phyloP scores from a whole-genome alignment of 306 rosid species.

The Alnus glutinosa region DNA sequence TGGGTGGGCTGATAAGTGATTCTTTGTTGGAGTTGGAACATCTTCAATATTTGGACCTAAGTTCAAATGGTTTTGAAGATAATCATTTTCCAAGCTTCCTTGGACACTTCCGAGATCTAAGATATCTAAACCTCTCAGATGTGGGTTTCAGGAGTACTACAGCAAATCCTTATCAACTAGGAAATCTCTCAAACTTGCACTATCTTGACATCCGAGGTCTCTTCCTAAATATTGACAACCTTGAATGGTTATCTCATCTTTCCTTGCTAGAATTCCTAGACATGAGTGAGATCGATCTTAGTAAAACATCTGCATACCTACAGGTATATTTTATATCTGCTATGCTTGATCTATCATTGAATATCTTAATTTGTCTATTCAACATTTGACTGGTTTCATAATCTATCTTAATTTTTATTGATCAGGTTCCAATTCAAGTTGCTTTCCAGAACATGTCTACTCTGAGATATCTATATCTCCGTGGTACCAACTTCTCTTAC shows the following conservation, averaged over 20 bases:
- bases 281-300: slow-evolving; percentile 24
- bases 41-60: neutral
- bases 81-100: neutral
- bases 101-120: neutral
- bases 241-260: slow-evolving; percentile 34
- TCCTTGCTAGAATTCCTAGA: slow-evolving; percentile 22
- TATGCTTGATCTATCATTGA: neutral
- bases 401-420: too few relatives aligned
- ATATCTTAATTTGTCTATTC: neutral
- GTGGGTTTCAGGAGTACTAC: neutral
- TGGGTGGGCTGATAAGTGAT: neutral
- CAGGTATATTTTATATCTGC: neutral
- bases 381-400: neutral
- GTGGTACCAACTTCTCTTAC: neutral
- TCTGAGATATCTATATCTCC: neutral
- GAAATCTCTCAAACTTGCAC: neutral
- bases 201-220: neutral
- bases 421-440: neutral
- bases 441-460: neutral
- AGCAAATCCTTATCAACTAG: neutral
- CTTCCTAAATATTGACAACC: slow-evolving; percentile 21
- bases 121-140: neutral
- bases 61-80: neutral
- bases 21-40: neutral
- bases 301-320: slow-evolving; percentile 19